Base-by-base conservation (phyloP, 805 yeast species). In the Ogataea pini region DNA sequence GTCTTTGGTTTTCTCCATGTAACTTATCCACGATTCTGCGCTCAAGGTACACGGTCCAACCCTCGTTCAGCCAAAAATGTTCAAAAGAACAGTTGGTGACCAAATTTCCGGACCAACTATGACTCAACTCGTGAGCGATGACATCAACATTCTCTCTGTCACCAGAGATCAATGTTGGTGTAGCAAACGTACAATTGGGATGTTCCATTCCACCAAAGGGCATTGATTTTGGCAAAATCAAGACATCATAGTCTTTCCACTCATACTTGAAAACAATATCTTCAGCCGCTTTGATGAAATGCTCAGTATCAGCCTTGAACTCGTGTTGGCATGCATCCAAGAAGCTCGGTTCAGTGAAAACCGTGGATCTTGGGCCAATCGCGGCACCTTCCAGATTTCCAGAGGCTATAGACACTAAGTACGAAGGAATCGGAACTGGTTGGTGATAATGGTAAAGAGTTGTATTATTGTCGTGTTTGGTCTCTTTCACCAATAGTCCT, bases 141-240 rank as follows among this genome's bases (percentile, higher is more conserved):
- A 90, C 97, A 58, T 86, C 90, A 16, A 89, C 89, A 55, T 89
- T 88, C 48, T 88, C 83, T 49, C 91, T 76, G 67, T 89, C 96
- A 33, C 91, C 90, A 13, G 91, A 79, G 36, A 90, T 79, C 52
- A 90, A 73, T 1, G 97, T 89, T 40, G 96, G 96, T 0, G 96
- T 89, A 7, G 90, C 91, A 68, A 89, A 89, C 0, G 96, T 89
- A 66, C 89, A 82, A 62, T 89, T 89, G 51, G 96, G 96, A 62
- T 89, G 88, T 70, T 90, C 96, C 96, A 90, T 90, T 46, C 97
- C 97, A 53, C 96, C 96, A 60, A 87, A 90, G 2, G 96, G 95
- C 69, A 80, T 77, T 7, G 82, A 79, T 46, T 83, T 78, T 2
- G 96, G 96, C 54, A 89, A 78, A 27, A 90, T 82, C 34, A 90